phyloP scores from a whole-genome alignment of 805 yeast genomes.

The Wickerhamomyces ciferrii region DNA sequence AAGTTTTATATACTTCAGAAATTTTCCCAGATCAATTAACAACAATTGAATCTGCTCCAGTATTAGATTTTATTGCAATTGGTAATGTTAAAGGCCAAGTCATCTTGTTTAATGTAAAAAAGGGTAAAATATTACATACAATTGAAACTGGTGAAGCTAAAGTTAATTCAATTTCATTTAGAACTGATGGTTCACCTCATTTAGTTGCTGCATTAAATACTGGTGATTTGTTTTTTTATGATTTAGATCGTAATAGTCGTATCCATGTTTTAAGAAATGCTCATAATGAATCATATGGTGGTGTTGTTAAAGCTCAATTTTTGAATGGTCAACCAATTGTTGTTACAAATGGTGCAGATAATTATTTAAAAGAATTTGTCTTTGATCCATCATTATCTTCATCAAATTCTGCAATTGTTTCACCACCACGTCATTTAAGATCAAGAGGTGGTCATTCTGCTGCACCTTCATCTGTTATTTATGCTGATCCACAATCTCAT shows the following conservation, averaged over 20 bases:
- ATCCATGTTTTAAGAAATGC: slow-evolving; percentile 71
- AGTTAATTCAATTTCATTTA: slow-evolving; percentile 64
- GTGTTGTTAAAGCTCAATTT: slow-evolving; percentile 68
- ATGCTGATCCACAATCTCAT: slow-evolving; percentile 80
- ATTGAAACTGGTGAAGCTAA: slow-evolving; percentile 33
- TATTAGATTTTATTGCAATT: slow-evolving; percentile 73
- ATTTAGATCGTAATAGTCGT: slow-evolving; percentile 64
- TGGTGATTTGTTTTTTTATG: slow-evolving; percentile 87
- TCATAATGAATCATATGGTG: slow-evolving; percentile 72
- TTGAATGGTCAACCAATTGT: slow-evolving; percentile 89
- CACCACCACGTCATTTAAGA: slow-evolving; percentile 88
- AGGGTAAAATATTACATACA: slow-evolving; percentile 52
- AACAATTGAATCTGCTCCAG: slow-evolving; percentile 80
- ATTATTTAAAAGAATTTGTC: slow-evolving; percentile 81
- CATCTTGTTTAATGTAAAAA: slow-evolving; percentile 59
- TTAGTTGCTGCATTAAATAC: slow-evolving; percentile 69
- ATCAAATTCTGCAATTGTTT: slow-evolving; percentile 50
- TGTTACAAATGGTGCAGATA: slow-evolving; percentile 88
- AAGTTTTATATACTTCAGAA: slow-evolving; percentile 52
- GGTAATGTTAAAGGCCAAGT: slow-evolving; percentile 71
- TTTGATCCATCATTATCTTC: slow-evolving; percentile 86
- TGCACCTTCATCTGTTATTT: slow-evolving; percentile 73
- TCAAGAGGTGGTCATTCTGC: slow-evolving; percentile 97
- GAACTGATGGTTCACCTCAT: slow-evolving; percentile 88
- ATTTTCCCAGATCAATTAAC: slow-evolving; percentile 57